Evolutionary conservation across 306 rosid genomes (phyloP).

Genomic region (Psophocarpus tetragonolobus): DNA sequence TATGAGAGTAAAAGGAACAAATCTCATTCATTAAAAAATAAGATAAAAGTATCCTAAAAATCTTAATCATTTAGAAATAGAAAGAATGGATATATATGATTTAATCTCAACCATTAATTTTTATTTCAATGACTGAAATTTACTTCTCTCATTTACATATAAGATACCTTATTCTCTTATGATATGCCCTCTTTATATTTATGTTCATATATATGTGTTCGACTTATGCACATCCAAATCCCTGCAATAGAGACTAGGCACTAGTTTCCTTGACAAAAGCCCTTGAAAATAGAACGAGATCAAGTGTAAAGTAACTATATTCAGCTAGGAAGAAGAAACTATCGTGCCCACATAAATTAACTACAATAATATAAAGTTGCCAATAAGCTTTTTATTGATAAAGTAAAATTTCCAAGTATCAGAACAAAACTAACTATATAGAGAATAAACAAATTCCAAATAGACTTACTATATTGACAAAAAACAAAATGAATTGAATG

Average conservation of each 20-base stretch:
- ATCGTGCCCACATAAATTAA: background rate
- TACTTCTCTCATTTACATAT: too few species aligned
- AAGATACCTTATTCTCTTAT: too few species aligned
- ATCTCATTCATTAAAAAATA: too few species aligned
- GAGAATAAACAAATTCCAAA: slow-evolving; percentile 31
- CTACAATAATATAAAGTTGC: background rate
- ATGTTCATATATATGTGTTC: too few species aligned
- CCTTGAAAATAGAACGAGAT: background rate
- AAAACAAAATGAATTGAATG: slow-evolving; percentile 31
- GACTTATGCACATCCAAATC: too few species aligned
- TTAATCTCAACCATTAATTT: too few species aligned
- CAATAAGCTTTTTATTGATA: slow-evolving; percentile 42
- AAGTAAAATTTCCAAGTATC: slow-evolving; percentile 34
- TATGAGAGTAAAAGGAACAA: too few species aligned
- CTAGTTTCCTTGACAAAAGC: background rate
- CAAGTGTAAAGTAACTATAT: background rate
- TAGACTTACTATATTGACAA: slow-evolving; percentile 30
- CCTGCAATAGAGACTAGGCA: background rate
- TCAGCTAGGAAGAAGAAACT: background rate
- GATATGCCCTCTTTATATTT: too few species aligned
- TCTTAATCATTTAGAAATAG: too few species aligned
- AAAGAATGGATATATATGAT: too few species aligned
- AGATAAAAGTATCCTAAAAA: too few species aligned
- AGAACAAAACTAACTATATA: slow-evolving; percentile 18
- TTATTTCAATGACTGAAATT: too few species aligned